Evolutionary conservation across 495 filamentous ascomycete species (phyloP).

Genomic region (Neurospora sp.): DNA sequence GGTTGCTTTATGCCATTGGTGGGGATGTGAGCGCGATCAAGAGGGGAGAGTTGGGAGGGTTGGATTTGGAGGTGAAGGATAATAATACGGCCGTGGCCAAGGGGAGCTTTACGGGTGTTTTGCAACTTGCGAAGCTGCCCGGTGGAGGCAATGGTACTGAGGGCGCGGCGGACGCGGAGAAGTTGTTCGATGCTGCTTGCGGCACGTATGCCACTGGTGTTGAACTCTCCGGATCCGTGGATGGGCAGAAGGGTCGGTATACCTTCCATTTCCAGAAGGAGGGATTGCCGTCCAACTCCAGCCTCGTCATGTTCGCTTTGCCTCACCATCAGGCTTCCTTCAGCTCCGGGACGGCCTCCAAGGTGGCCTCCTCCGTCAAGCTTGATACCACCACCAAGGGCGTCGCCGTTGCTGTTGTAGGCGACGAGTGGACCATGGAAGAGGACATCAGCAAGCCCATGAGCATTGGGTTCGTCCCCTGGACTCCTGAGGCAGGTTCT

Average conservation of each 20-base stretch:
- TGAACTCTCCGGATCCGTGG: constrained; percentile 50
- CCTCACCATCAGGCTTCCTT: constrained; percentile 80
- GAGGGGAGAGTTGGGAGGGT: neutral
- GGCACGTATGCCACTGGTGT: constrained; percentile 62
- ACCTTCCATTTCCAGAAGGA: constrained; percentile 57
- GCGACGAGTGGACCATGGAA: constrained; percentile 69
- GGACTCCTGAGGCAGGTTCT: constrained; percentile 47
- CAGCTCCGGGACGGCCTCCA: constrained; percentile 43
- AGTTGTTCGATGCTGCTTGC: constrained; percentile 60
- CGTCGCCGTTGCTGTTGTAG: constrained; percentile 57
- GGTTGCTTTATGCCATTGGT: constrained; percentile 65
- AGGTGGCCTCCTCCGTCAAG: constrained; percentile 43
- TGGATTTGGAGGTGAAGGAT: constrained; percentile 37
- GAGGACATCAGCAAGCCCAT: constrained; percentile 58
- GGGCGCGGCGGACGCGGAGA: constrained; percentile 27
- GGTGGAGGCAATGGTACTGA: constrained; percentile 23
- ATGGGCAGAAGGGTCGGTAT: constrained; percentile 56
- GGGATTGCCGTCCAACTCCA: constrained; percentile 41
- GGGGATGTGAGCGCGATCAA: constrained; percentile 17
- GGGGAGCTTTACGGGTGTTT: constrained; percentile 49
- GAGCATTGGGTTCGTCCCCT: constrained; percentile 65
- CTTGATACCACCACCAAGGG: constrained; percentile 86
- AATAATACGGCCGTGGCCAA: constrained; percentile 32
- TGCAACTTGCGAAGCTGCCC: constrained; percentile 72
- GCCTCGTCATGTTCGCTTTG: constrained; percentile 75